Conservation (phyloP, 352 stramenopile genomes). For the Pythium aphanidermatum region DNA sequence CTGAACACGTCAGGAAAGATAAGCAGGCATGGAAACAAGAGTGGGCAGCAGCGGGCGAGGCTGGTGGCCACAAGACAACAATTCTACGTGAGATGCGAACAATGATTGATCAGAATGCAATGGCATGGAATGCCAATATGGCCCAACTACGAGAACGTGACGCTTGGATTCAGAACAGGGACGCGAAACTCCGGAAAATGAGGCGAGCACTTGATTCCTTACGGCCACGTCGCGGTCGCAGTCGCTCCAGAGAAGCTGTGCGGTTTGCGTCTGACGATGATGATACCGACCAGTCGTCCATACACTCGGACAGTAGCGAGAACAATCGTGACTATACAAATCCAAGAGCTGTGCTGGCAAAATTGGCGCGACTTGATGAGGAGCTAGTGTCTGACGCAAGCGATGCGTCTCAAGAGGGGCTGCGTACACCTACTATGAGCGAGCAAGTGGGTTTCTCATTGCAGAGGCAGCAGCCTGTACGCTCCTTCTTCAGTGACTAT, state of each 20-base stretch:
- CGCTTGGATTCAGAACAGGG: conserved; percentile 37
- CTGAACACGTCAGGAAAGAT: conserved; percentile 42
- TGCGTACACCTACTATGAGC: no score
- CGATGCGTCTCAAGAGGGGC: conserved; percentile 18
- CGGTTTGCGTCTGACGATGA: conserved; percentile 3
- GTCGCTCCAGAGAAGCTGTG: background rate
- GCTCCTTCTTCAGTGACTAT: no score
- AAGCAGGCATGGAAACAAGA: conserved; percentile 46
- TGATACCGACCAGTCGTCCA: background rate
- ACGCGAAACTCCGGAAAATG: conserved; percentile 37
- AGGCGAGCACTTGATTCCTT: conserved; percentile 10
- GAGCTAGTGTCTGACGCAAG: conserved; percentile 22
- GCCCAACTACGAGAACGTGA: conserved; percentile 42
- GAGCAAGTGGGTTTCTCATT: no score
- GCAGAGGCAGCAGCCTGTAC: no score
- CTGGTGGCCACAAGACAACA: conserved; percentile 13
- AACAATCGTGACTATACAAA: background rate
- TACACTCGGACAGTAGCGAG: background rate
- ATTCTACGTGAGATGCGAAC: conserved; percentile 52
- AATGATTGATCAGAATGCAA: conserved; percentile 52
- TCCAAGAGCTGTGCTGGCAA: conserved; percentile 12
- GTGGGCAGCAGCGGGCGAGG: conserved; percentile 3
- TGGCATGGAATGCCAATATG: conserved; percentile 38
- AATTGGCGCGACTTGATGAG: conserved; percentile 15
- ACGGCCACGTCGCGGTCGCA: background rate